Percentiles rank a stretch among this genome's conserved stretches.
phyloP scores from a whole-genome alignment of 108 stramenopile species.

The Aurantiochytrium sp. region DNA sequence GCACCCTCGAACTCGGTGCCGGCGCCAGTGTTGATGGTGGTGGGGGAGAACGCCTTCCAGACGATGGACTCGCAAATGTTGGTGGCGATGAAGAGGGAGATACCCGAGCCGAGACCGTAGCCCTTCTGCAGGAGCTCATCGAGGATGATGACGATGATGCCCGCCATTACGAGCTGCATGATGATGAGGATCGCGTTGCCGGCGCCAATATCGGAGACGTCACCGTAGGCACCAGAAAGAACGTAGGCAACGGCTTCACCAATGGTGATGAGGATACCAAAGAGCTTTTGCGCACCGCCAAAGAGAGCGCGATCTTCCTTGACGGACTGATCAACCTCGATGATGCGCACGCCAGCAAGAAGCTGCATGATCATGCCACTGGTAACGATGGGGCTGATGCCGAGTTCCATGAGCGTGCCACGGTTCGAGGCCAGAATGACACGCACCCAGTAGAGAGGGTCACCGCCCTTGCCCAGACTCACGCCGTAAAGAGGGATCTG shows the following conservation, averaged over 20 bases:
- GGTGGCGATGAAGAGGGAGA: conserved; percentile 98
- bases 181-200: conserved; percentile 96
- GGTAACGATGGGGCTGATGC: conserved; percentile 92
- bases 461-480: conserved; percentile 87
- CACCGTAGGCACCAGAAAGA: conserved; percentile 95
- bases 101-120: conserved; percentile 92
- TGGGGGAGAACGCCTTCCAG: conserved; percentile 98
- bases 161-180: conserved; percentile 91
- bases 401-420: conserved; percentile 98
- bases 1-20: conserved; percentile 99
- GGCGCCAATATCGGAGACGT: conserved; percentile 82
- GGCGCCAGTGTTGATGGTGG: conserved; percentile 94
- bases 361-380: conserved; percentile 90
- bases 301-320: conserved; percentile 97
- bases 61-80: conserved; percentile 98
- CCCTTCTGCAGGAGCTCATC: conserved; percentile 99
- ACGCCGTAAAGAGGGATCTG: conserved; percentile 99
- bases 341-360: conserved; percentile 87
- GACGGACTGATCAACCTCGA: conserved; percentile 94
- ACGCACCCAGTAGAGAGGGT: conserved; percentile 99
- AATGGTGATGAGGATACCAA: conserved; percentile 95
- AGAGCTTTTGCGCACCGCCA: conserved; percentile 94
- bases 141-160: conserved; percentile 93
- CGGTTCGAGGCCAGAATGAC: conserved; percentile 99
- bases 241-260: conserved; percentile 99